phyloP scores from a whole-genome alignment of 768 basidiomycete genomes.

The Lactifluus volemus region DNA sequence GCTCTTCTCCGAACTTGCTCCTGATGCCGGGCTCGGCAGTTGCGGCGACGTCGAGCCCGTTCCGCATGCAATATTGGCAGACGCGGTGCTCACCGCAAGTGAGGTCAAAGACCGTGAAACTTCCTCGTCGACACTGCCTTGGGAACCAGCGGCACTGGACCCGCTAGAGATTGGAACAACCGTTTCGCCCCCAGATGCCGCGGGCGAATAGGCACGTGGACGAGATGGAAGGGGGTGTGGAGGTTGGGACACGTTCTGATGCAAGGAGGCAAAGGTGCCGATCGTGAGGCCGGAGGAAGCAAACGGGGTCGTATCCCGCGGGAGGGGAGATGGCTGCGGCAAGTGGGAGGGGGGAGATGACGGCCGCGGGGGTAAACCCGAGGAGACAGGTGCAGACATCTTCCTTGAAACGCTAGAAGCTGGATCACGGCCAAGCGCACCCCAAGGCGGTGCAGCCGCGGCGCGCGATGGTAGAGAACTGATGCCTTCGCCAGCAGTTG shows the following conservation, averaged over 20 bases:
- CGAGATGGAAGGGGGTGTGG: slow-evolving; percentile 24
- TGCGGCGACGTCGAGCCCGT: slow-evolving; percentile 59
- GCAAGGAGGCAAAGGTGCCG: slow-evolving; percentile 26
- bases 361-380: slow-evolving; percentile 21
- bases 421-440: slow-evolving; percentile 2
- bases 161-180: slow-evolving; percentile 32
- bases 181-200: slow-evolving; percentile 21
- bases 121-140: slow-evolving; percentile 29
- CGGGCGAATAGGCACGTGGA: slow-evolving; percentile 24
- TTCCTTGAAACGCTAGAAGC: slow-evolving; percentile 10
- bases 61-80: slow-evolving; percentile 18
- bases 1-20: slow-evolving; percentile 37
- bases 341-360: slow-evolving; percentile 21
- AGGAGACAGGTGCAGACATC: slow-evolving; percentile 22
- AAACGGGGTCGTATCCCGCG: slow-evolving; percentile 19
- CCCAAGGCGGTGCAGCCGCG: slow-evolving; percentile 16
- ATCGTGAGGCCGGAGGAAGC: slow-evolving; percentile 10
- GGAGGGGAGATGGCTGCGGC: slow-evolving; percentile 22
- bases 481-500: slow-evolving; percentile 17
- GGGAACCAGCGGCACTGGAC: slow-evolving; percentile 37
- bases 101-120: slow-evolving; percentile 29
- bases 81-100: slow-evolving; percentile 41
- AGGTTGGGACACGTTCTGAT: slow-evolving; percentile 22
- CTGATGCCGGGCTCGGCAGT: slow-evolving; percentile 67
- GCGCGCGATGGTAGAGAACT: slow-evolving; percentile 6